Percentiles rank a stretch among this genome's conserved stretches.
phyloP scores from a whole-genome alignment of 78 protist species.

The Trichosphaerium sp. region DNA sequence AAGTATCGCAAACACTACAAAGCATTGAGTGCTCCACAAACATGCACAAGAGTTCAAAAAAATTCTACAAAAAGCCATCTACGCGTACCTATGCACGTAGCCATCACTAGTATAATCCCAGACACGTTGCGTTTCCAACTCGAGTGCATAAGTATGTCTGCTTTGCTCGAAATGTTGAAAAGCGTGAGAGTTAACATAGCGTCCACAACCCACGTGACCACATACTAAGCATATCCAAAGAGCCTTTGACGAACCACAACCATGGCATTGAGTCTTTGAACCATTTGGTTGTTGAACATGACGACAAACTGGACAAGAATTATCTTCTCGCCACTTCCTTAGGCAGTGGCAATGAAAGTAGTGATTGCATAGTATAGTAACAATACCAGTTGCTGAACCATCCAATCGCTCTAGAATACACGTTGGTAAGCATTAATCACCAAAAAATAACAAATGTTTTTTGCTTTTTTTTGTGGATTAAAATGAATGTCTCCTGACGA shows the following conservation, averaged over 20 bases:
- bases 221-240: constrained; percentile 88
- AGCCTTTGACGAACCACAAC: constrained; percentile 47
- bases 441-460: background rate
- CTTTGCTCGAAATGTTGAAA: constrained; percentile 66
- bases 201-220: constrained; percentile 71
- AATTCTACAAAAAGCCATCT: background rate
- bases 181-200: constrained; percentile 75
- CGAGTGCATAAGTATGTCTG: constrained; percentile 73
- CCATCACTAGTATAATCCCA: constrained; percentile 93
- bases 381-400: constrained; percentile 49
- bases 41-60: background rate
- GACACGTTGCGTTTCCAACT: constrained; percentile 72
- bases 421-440: background rate
- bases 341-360: constrained; percentile 68
- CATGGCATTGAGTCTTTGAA: constrained; percentile 1
- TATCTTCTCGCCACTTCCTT: constrained; percentile 22
- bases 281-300: constrained; percentile 29
- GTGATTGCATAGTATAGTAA: constrained; percentile 81
- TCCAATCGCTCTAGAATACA: constrained; percentile 57
- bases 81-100: constrained; percentile 53
- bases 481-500: background rate
- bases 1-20: background rate
- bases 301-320: constrained; percentile 63
- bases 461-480: no score
- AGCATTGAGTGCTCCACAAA: background rate